These are phyloP conservation scores for Cordyceps tenuipes DNA, from an alignment of 2,329 filamentous ascomycete genomes.

Conservation along the genomic window DNA sequence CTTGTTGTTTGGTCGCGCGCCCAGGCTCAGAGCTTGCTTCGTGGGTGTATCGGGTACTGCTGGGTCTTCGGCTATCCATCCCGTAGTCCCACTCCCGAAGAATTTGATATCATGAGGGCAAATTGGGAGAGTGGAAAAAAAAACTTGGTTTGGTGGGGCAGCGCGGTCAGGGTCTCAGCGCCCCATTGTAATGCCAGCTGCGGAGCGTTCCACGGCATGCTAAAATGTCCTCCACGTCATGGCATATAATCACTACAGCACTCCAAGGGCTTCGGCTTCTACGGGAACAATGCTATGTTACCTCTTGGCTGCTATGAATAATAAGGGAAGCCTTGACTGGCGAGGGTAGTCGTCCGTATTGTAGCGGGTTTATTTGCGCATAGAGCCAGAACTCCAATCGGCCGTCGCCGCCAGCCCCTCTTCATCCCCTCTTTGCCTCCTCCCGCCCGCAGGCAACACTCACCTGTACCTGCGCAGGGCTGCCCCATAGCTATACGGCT, in stretches of 20 bases:
- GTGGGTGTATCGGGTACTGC: not conserved
- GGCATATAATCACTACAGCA: not conserved
- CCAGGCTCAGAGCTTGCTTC: not conserved
- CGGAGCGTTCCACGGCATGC: not conserved
- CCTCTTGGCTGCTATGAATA: not conserved
- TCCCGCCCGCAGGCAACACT: no score
- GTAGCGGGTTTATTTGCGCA: not conserved
- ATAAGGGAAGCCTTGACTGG: not conserved
- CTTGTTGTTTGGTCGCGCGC: not conserved
- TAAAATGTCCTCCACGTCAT: not conserved
- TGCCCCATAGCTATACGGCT: not conserved
- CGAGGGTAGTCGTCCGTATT: not conserved
- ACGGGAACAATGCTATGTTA: not conserved
- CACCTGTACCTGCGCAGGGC: not conserved
- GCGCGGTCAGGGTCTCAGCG: not conserved
- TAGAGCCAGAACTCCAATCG: not conserved
- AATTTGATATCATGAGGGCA: not conserved
- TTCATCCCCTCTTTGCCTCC: no score
- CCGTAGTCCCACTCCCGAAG: not conserved
- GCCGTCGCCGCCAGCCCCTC: not conserved
- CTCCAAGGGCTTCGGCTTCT: not conserved
- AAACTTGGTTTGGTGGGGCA: not conserved
- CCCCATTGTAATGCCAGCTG: constrained; percentile 3
- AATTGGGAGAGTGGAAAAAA: not conserved
- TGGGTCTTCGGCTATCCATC: not conserved